Evolutionary conservation across 345 rosid species (phyloP), one percentile per base, ranked within the genome.

Genomic region (Euphorbia lathyris): DNA sequence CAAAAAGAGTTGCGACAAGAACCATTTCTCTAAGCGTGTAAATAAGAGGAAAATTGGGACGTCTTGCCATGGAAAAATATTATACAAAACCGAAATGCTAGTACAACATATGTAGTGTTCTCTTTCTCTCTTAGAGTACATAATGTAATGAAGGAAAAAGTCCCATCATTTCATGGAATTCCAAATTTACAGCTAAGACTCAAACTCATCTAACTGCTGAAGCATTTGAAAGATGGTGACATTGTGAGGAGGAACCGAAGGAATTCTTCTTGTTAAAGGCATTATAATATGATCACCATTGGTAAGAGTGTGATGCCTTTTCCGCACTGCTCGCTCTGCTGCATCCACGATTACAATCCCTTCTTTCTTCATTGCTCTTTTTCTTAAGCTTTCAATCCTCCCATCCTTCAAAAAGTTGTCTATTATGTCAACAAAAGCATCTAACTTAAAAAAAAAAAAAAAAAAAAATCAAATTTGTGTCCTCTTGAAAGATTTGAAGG

Each of bases 231-330:
- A 82, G 61, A 84, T 70, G 71, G 88, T 81, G 63, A 81, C 42
- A 58, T 79, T 68, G 30, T 81, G 80, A 23, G 73, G 74, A 60
- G 78, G 79, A 23, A 69, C 76, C 4, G 83, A 66, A 32, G 86
- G 78, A 73, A 67, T 74, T 64, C 77, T 80, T 40, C 77, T 80
- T 32, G 76, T 51, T 4, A 61, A 67, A 29, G 83, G 81, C 32
- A 77, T 70, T 45, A 61, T 63, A 1, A 22, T 14, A 29, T 74
- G 77, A 58, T 85, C 83, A 9, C 79, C 85, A 1, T 70, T 67
- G 32, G 84, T 82, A 30, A 84, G 85, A 2, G 76, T 78, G 74
- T 86, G 90, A 23, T 88, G 93, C 82, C 90, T 85, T 75, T 88
- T 88, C 2, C 93, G 86, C 66, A 82, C 84, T 8, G 83, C 82